Percentiles rank a stretch among this genome's conserved stretches.
Conservation (phyloP, 1,284 basidiomycete genomes). For the Taiwanofungus camphoratus region DNA sequence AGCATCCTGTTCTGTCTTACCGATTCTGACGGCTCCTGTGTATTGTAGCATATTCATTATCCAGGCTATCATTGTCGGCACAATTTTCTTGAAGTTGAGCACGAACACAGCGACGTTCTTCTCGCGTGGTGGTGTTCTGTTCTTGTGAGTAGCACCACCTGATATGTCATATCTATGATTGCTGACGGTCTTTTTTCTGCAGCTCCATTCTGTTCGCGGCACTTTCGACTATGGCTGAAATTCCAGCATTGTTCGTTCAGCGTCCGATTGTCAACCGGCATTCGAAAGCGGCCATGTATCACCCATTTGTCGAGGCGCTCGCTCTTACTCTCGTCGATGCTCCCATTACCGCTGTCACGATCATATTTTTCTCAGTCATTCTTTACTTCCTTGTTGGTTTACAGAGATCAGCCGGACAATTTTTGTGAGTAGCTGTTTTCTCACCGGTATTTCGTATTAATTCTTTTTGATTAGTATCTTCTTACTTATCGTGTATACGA, state of each 20-base stretch:
- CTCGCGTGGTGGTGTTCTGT: slow-evolving; percentile 74
- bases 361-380: slow-evolving; percentile 46
- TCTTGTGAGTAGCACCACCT: slow-evolving; percentile 44
- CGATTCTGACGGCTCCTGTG: background rate
- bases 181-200: background rate
- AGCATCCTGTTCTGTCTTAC: background rate
- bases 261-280: slow-evolving; percentile 68
- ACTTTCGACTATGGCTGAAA: slow-evolving; percentile 62
- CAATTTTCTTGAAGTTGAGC: slow-evolving; percentile 64
- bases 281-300: slow-evolving; percentile 54
- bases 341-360: slow-evolving; percentile 53
- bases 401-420: slow-evolving; percentile 45
- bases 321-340: slow-evolving; percentile 69
- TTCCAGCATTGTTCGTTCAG: slow-evolving; percentile 65
- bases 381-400: slow-evolving; percentile 66
- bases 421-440: slow-evolving; percentile 42
- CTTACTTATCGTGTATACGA: slow-evolving; percentile 44
- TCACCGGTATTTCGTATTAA: background rate
- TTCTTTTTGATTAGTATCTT: slow-evolving; percentile 35
- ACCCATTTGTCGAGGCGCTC: slow-evolving; percentile 60
- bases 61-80: slow-evolving; percentile 73
- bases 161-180: background rate
- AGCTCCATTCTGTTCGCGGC: slow-evolving; percentile 51
- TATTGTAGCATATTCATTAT: slow-evolving; percentile 39
- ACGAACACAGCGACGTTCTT: slow-evolving; percentile 66